Base-by-base conservation (phyloP, 306 rosid species). In the Begonia fuchsioides region DNA sequence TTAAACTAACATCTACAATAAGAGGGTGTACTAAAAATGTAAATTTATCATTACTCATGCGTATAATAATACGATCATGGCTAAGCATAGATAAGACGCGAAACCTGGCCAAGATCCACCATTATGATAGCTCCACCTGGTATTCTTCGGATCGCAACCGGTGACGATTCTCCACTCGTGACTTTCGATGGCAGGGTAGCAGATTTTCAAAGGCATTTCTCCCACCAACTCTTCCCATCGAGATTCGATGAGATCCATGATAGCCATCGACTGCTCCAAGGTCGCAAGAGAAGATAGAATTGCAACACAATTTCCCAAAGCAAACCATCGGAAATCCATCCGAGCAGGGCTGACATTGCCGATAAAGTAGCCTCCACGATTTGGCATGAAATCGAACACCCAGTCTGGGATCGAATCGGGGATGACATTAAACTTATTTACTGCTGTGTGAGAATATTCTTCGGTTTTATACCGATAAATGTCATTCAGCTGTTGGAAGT, bases 161-260 rank as follows among this genome's bases (percentile, higher is more conserved):
- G 26, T 84, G 50, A 84, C 79, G 52, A 80, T 77, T 56, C 75
- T 76, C 94, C 94, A 84, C 66, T 84, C 94, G 18, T 84, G 94
- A 60, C 92, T 75, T 53, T 84, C 94, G 38, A 84, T 84, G 46
- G 94, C 94, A 20, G 94, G 94, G 63, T 80, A 84, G 51, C 62
- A 12, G 60, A 84, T 84, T 66, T 84, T 84, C 64, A 84, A 38
- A 1, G 94, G 94, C 94, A 84, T 84, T 72, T 84, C 94, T 45
- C 94, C 94, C 1, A 84, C 87, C 54, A 84, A 73, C 77, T 84
- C 94, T 70, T 84, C 94, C 94, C 94, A 84, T 16, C 94, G 94
- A 49, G 79, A 61, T 71, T 84, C 94, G 56, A 84, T 75, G 46
- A 84, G 94, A 70, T 84, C 94, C 94, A 84, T 84, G 47, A 84